These are phyloP conservation scores for Aspergillus biplanus DNA, from an alignment of 495 filamentous ascomycete species.

Conservation along the genomic window DNA sequence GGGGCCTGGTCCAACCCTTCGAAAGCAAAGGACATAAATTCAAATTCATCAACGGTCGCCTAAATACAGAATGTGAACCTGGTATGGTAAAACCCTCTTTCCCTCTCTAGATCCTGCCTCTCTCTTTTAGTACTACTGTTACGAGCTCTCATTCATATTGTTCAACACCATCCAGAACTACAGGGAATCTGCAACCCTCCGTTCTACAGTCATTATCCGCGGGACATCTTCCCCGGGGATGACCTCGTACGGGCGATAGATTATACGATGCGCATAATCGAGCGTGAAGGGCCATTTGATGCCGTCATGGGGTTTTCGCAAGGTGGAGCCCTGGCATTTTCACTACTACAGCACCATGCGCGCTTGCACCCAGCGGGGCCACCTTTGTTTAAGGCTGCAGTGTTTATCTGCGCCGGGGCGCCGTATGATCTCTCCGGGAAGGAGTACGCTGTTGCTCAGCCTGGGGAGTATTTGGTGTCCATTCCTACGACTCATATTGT, in stretches of 20 bases:
- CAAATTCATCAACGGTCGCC: conserved; percentile 39
- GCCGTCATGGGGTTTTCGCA: conserved; percentile 52
- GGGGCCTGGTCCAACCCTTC: conserved; percentile 38
- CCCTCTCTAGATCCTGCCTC: not conserved
- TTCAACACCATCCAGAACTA: conserved; percentile 31
- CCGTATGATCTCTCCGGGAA: conserved; percentile 38
- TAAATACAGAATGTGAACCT: conserved; percentile 32
- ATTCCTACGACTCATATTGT: conserved; percentile 50
- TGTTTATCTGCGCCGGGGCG: conserved; percentile 43
- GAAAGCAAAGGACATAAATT: conserved; percentile 39
- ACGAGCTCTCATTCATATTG: not conserved
- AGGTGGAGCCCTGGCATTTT: conserved; percentile 43
- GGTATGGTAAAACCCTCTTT: conserved; percentile 24
- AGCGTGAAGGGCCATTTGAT: conserved; percentile 48
- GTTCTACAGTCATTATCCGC: conserved; percentile 44
- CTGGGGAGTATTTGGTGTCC: conserved; percentile 26
- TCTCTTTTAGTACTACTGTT: not conserved
- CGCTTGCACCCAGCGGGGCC: conserved; percentile 23
- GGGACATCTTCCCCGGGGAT: conserved; percentile 30
- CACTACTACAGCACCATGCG: conserved; percentile 41
- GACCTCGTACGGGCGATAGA: conserved; percentile 37
- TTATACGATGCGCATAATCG: conserved; percentile 36
- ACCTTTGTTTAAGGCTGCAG: conserved; percentile 43
- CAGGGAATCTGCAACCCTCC: conserved; percentile 40
- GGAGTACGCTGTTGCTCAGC: conserved; percentile 13